Evolutionary conservation across 768 basidiomycete genomes (phyloP), one percentile per base, ranked within the genome.

Genomic region (Macrolepiota dolichaula): DNA sequence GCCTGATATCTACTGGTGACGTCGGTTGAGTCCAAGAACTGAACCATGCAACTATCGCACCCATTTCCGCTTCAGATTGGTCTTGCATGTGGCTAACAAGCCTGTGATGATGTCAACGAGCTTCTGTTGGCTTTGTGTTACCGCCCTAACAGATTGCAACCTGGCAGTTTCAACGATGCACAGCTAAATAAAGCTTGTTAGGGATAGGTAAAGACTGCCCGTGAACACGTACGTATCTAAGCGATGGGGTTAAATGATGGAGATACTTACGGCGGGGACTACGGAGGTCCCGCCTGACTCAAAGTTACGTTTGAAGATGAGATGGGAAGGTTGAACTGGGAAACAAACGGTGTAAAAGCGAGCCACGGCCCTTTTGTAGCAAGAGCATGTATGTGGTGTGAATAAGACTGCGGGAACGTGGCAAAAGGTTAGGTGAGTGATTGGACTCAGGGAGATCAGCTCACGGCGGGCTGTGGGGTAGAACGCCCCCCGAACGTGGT

Each of bases 341-440:
- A 56, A 56, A 32, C 24, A 56, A 56, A 32, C 24, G 42, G 15
- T 25, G 50, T 58, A 27, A 51, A 51, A 37, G 10, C 5, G n/a
- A n/a, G n/a, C 35, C 42, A 47, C 37, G 42, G 37, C 29, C 50
- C 50, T 52, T 59, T 51, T 38, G 47, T 47, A 57, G 55, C 29
- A 47, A 58, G 24, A 50, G 32, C 27, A 17, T 47, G 32, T 59
- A 50, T 59, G 57, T 50, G 22, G 13, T 37, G 38, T 27, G 49
- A 38, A 51, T 42, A 40, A 37, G 25, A 36, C 57, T 59, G 57
- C 50, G 50, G 50, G 57, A 58, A 42, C 49, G 49, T 51, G 57
- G 57, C 49, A 22, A 37, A n/a, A n/a, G 29, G 32, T 36, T n/a
- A n/a, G 7, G 47, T 35, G 55, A 44, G 42, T 32, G 19, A 57